Evolutionary conservation across 495 filamentous ascomycete genomes (phyloP), one percentile per base, ranked within the genome.

Genomic region (Penicillium longicatenatum): DNA sequence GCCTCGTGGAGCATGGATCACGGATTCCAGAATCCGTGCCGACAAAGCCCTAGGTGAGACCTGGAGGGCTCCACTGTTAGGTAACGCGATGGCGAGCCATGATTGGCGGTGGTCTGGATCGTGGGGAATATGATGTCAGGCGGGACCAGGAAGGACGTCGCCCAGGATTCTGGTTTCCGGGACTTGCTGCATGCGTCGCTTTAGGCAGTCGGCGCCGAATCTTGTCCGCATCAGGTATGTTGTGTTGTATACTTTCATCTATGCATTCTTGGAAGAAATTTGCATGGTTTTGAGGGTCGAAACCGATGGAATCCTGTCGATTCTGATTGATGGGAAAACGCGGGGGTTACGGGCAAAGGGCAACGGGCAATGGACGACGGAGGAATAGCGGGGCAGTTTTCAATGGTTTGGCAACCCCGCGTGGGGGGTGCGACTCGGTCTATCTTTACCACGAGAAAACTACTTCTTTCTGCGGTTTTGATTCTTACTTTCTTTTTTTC

Each of bases 91-190:
- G 7, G 14, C 50, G 22, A 43, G 48, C 8, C 48, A 21, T 9
- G 11, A 20, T 16, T 37, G 17, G 46, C 50, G 43, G 39, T 35
- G 43, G 43, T 35, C 14, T 19, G n/a, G 9, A 10, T 24, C 46
- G 58, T 59, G 60, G 55, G 51, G 55, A 17, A 31, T 47, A 41
- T 63, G 67, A 68, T 68, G 65, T 68, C 65, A 68, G 31, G 21
- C 17, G 33, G 37, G 35, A 33, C 26, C 31, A 50, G 22, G 12
- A 20, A 5, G 10, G 10, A 52, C 14, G 30, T 39, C 3, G 26
- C 9, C 12, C 46, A 60, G 72, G 72, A 75, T 73, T 68, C 55
- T 58, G 65, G 70, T 75, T 75, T 73, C 72, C 72, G 72, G 52
- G 21, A 51, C 42, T 61, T 55, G 58, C 55, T 54, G 31, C 37